Evolutionary conservation across 495 filamentous ascomycete genomes (phyloP).

Genomic region (Lichenothelia convexa): DNA sequence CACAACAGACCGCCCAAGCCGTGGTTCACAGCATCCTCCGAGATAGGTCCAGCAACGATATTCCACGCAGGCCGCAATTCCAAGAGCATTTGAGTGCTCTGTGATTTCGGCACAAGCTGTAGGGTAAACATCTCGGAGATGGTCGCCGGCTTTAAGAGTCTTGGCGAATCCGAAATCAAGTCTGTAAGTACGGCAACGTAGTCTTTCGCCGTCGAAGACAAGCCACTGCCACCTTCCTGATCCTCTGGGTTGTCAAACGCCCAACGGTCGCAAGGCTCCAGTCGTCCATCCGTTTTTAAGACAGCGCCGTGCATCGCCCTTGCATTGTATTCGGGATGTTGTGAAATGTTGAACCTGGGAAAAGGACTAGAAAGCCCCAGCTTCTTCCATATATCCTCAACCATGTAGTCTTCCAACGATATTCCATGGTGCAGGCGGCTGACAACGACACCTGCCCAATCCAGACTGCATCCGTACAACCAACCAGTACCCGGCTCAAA

Average conservation of each 20-base stretch:
- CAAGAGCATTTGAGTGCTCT: background rate
- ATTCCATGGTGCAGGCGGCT: slow-evolving; percentile 2
- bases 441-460: slow-evolving; percentile 2
- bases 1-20: background rate
- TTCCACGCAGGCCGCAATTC: background rate
- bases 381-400: slow-evolving; percentile 3
- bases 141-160: slow-evolving; percentile 1
- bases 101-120: background rate
- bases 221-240: background rate
- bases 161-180: slow-evolving; percentile 3
- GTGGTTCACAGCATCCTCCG: background rate
- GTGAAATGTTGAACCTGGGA: slow-evolving; percentile 1
- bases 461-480: slow-evolving; percentile 2
- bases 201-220: slow-evolving; percentile 1
- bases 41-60: background rate
- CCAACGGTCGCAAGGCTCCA: background rate
- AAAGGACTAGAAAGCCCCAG: slow-evolving; percentile 1
- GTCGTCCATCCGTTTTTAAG: background rate
- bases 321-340: background rate
- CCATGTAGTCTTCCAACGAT: slow-evolving; percentile 1
- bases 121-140: slow-evolving; percentile 1
- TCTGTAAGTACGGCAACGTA: slow-evolving; percentile 3
- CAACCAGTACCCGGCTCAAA: slow-evolving; percentile 1
- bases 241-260: background rate
- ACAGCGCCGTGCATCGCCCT: background rate